These are phyloP conservation scores for Zychaea mexicana DNA, from an alignment of 371 early-diverging fungal genomes.

Conservation along the genomic window DNA sequence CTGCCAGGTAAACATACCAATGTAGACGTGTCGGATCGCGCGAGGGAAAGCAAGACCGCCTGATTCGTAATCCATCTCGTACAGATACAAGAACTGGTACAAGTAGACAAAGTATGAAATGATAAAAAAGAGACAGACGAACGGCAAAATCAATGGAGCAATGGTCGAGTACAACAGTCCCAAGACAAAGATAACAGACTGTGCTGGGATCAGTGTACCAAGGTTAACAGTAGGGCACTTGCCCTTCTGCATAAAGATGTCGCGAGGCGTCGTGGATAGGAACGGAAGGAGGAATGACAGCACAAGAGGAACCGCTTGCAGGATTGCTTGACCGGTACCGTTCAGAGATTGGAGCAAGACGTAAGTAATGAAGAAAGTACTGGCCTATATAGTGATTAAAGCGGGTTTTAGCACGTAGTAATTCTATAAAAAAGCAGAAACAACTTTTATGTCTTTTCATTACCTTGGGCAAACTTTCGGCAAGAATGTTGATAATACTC, in stretches of 20 bases:
- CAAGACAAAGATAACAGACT: slow-evolving; percentile 69
- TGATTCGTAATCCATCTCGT: slow-evolving; percentile 59
- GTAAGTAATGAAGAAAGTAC: slow-evolving; percentile 82
- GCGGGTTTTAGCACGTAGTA: too few species aligned
- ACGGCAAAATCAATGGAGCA: slow-evolving; percentile 79
- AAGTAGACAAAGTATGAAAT: slow-evolving; percentile 76
- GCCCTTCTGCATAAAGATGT: slow-evolving; percentile 56
- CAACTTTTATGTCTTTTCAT: not conserved
- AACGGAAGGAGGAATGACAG: slow-evolving; percentile 66
- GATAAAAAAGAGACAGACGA: slow-evolving; percentile 75
- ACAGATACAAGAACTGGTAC: slow-evolving; percentile 82
- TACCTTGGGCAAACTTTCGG: slow-evolving; percentile 62
- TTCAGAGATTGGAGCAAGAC: slow-evolving; percentile 73
- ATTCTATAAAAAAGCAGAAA: too few species aligned
- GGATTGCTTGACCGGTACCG: slow-evolving; percentile 66
- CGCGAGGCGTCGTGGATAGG: slow-evolving; percentile 78
- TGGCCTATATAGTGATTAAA: slow-evolving; percentile 9
- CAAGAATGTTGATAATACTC: slow-evolving; percentile 52
- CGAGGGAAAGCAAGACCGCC: slow-evolving; percentile 75
- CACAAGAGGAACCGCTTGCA: slow-evolving; percentile 68
- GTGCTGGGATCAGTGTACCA: slow-evolving; percentile 59
- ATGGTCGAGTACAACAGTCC: slow-evolving; percentile 76
- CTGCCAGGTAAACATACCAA: slow-evolving; percentile 72
- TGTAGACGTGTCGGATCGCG: slow-evolving; percentile 68
- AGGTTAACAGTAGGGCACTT: slow-evolving; percentile 43